Percentiles rank a stretch among this genome's conserved stretches.
Conservation (phyloP, 2,329 filamentous ascomycete genomes). For the Diaporthe vaccinii region DNA sequence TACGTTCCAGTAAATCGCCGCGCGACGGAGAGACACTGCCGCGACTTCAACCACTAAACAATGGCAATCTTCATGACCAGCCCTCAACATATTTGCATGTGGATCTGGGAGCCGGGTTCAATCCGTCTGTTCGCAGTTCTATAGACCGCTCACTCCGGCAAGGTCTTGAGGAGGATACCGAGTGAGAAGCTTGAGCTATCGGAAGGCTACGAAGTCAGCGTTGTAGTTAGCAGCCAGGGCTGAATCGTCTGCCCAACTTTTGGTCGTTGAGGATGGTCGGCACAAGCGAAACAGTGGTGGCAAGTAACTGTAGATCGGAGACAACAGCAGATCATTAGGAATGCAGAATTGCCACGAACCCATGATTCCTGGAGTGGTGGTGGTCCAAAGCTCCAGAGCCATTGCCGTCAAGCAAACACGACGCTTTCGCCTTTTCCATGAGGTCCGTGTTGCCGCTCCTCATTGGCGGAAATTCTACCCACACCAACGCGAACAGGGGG, state of each 20-base stretch:
- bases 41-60: neutral
- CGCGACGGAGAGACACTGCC: neutral
- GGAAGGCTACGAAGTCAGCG: neutral
- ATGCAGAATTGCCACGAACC: too few relatives aligned
- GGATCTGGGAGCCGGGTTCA: neutral
- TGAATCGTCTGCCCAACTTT: neutral
- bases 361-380: too few relatives aligned
- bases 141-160: neutral
- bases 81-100: neutral
- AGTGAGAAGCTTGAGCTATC: neutral
- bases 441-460: neutral
- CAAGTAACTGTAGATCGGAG: too few relatives aligned
- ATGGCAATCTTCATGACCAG: neutral
- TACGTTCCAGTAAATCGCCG: too few relatives aligned
- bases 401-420: too few relatives aligned
- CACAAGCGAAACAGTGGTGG: too few relatives aligned
- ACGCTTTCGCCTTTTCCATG: too few relatives aligned
- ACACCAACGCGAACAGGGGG: neutral
- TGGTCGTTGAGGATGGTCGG: too few relatives aligned
- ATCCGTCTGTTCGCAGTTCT: neutral
- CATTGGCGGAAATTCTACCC: conserved; percentile 27
- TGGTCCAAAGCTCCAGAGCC: neutral
- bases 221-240: too few relatives aligned
- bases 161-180: neutral
- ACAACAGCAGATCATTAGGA: too few relatives aligned